Evolutionary conservation across 2,329 filamentous ascomycete genomes (phyloP).

Genomic region (Colletotrichum sp.): DNA sequence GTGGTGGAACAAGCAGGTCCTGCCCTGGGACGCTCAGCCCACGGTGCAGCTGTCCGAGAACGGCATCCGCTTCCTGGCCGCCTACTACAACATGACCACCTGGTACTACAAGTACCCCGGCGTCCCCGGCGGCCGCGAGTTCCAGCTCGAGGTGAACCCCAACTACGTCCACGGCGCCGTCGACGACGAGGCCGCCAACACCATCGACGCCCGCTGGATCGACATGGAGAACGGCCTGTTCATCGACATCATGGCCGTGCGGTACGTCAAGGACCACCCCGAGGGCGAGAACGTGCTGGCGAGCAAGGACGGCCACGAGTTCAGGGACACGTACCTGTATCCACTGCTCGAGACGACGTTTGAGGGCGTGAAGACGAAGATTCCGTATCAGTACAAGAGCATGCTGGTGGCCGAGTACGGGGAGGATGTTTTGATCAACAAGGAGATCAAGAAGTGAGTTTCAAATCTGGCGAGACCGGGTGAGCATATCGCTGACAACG

Average conservation of each 20-base stretch:
- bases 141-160: slow-evolving; percentile 55
- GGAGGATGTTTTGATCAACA: slow-evolving; percentile 53
- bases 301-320: slow-evolving; percentile 57
- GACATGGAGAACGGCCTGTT: slow-evolving; percentile 51
- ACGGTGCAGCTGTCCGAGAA: slow-evolving; percentile 75
- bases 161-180: slow-evolving; percentile 36
- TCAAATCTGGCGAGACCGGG: background rate
- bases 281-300: slow-evolving; percentile 49
- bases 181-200: slow-evolving; percentile 39
- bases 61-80: slow-evolving; percentile 69
- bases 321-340: slow-evolving; percentile 65
- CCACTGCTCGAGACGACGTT: slow-evolving; percentile 73
- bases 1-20: slow-evolving; percentile 77
- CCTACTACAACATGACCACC: slow-evolving; percentile 67
- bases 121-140: slow-evolving; percentile 44
- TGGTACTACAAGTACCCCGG: slow-evolving; percentile 47
- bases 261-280: slow-evolving; percentile 51
- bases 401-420: slow-evolving; percentile 65
- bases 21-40: slow-evolving; percentile 80
- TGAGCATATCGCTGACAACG: slow-evolving; percentile 12
- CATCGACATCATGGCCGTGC: slow-evolving; percentile 56
- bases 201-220: slow-evolving; percentile 55
- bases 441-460: slow-evolving; percentile 57
- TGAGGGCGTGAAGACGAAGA: slow-evolving; percentile 69
- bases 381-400: slow-evolving; percentile 67